Evolutionary conservation across 192 early-diverging fungal species (phyloP).

Genomic region (Umbelopsis isabellina): DNA sequence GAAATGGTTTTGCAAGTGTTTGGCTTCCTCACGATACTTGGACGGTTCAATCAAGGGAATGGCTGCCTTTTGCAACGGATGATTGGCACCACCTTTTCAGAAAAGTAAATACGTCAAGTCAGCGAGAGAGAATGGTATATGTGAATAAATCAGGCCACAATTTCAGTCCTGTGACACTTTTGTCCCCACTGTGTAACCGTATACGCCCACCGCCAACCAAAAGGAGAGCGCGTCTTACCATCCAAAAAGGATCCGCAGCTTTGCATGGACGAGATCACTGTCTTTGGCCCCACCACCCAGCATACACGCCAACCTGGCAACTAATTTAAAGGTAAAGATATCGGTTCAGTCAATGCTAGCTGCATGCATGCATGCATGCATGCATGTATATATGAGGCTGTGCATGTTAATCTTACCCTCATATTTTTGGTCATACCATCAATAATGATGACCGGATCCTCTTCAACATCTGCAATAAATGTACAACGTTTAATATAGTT

Average conservation of each 20-base stretch:
- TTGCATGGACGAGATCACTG: conserved; percentile 52
- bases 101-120: neutral
- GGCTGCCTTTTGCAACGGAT: conserved; percentile 54
- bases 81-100: conserved; percentile 51
- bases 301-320: conserved; percentile 62
- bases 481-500: neutral
- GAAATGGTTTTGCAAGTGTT: conserved; percentile 52
- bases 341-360: neutral
- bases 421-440: conserved; percentile 57
- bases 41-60: conserved; percentile 51
- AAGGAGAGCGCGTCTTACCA: conserved; percentile 16
- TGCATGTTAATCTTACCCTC: conserved; percentile 26
- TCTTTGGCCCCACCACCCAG: conserved; percentile 59
- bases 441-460: conserved; percentile 52
- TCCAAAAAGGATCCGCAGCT: conserved; percentile 55
- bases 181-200: no score
- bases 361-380: neutral
- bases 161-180: no score
- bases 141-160: neutral
- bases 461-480: conserved; percentile 44
- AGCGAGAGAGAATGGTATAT: neutral
- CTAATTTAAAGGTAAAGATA: neutral
- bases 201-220: no score
- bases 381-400: neutral
- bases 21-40: conserved; percentile 44